Evolutionary conservation across 1,284 basidiomycete genomes (phyloP).

Genomic region (Papiliotrema nemorosa): DNA sequence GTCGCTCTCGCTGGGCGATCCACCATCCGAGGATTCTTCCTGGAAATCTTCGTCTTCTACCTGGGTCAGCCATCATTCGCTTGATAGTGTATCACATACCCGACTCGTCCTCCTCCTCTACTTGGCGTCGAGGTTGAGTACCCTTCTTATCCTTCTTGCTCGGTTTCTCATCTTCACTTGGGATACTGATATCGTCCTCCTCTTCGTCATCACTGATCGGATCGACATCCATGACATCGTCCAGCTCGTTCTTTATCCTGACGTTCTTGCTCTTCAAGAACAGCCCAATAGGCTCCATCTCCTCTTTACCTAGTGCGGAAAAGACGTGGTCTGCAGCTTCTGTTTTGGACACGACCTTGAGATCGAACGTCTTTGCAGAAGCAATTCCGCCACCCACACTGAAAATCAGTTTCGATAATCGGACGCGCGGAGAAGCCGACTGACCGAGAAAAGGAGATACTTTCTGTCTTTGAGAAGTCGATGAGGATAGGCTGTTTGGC

Average conservation of each 20-base stretch:
- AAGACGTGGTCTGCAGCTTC: conserved; percentile 78
- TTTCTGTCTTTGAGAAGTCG: conserved; percentile 85
- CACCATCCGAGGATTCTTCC: conserved; percentile 74
- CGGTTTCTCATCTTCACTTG: conserved; percentile 37
- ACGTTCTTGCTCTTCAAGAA: conserved; percentile 90
- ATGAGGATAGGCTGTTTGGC: conserved; percentile 93
- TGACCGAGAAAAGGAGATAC: conserved; percentile 83
- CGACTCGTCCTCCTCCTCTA: conserved; percentile 76
- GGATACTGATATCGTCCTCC: conserved; percentile 51
- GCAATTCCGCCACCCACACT: conserved; percentile 84
- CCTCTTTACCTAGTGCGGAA: conserved; percentile 92
- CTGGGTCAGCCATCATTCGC: background rate
- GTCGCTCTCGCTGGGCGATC: conserved; percentile 74
- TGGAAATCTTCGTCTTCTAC: conserved; percentile 80
- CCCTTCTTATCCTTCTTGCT: conserved; percentile 37
- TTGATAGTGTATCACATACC: conserved; percentile 54
- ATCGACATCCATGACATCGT: conserved; percentile 70
- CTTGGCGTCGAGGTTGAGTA: conserved; percentile 49
- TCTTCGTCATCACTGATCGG: conserved; percentile 76
- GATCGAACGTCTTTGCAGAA: conserved; percentile 89
- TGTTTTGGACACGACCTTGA: conserved; percentile 80
- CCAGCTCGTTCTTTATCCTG: conserved; percentile 94
- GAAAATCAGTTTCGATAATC: conserved; percentile 8
- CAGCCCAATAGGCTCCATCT: conserved; percentile 78
- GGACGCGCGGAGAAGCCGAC: conserved; percentile 10